These are phyloP conservation scores for Alternaria conjuncta DNA, from an alignment of 2,329 filamentous ascomycete genomes.

Conservation along the genomic window DNA sequence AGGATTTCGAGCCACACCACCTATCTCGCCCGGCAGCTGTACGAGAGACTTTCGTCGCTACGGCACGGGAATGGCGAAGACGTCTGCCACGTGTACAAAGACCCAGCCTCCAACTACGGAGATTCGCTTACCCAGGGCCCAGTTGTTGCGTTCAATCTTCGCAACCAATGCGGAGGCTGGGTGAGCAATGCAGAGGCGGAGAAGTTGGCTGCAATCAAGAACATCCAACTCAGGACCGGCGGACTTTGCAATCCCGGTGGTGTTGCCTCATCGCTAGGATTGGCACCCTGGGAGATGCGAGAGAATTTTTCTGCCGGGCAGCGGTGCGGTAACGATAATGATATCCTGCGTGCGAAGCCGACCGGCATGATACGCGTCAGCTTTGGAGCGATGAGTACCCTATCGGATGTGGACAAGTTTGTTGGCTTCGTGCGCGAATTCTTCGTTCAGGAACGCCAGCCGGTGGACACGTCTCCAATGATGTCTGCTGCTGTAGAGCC, in stretches of 20 bases:
- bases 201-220: conserved; percentile 78
- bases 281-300: conserved; percentile 82
- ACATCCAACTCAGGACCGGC: conserved; percentile 85
- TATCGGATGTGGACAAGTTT: conserved; percentile 75
- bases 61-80: conserved; percentile 71
- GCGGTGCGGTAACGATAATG: conserved; percentile 82
- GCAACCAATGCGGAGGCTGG: conserved; percentile 72
- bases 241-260: conserved; percentile 92
- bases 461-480: conserved; percentile 24
- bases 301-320: conserved; percentile 85
- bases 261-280: conserved; percentile 72
- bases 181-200: conserved; percentile 84
- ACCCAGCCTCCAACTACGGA: conserved; percentile 50
- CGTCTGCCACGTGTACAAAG: conserved; percentile 72
- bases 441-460: conserved; percentile 46
- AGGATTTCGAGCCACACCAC: conserved; percentile 74
- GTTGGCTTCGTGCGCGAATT: conserved; percentile 68
- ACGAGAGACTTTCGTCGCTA: conserved; percentile 64
- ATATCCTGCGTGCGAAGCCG: conserved; percentile 82
- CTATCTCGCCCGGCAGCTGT: conserved; percentile 67
- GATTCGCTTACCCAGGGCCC: conserved; percentile 67
- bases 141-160: conserved; percentile 83
- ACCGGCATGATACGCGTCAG: conserved; percentile 87
- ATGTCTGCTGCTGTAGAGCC: conserved; percentile 27
- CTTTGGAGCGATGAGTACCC: conserved; percentile 86